Conservation (phyloP, 345 rosid genomes). For the Eucalyptus globulus region DNA sequence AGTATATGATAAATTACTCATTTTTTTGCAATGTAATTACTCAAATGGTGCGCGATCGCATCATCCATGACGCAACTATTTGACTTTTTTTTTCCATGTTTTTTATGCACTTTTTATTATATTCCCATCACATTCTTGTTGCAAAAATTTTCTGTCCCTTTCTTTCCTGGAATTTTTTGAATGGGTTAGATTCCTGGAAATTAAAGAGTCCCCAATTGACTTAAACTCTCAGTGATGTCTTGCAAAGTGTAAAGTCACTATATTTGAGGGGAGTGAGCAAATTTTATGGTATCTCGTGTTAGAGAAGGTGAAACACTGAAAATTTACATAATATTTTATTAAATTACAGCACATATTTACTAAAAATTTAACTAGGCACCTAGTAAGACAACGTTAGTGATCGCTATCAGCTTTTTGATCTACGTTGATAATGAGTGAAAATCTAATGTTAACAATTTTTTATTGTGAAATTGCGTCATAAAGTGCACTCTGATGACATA, state of each 20-base stretch:
- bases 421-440: not conserved
- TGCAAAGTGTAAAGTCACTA: no score
- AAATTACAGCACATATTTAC: not conserved
- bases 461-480: fast-evolving
- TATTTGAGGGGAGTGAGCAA: not conserved
- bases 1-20: not conserved
- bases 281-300: not conserved
- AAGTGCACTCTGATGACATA: fast-evolving
- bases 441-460: not conserved
- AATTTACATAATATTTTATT: not conserved
- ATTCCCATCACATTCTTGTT: not conserved
- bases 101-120: not conserved
- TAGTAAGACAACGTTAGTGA: not conserved
- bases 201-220: not conserved
- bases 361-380: not conserved
- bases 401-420: not conserved
- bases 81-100: not conserved
- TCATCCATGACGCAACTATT: not conserved
- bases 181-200: not conserved
- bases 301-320: not conserved
- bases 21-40: not conserved
- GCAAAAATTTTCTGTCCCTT: not conserved
- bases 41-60: not conserved
- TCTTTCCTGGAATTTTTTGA: not conserved
- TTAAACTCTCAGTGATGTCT: not conserved